These are phyloP conservation scores for Hydrangea macrophylla DNA, from an alignment of 148 eudicot species.

Conservation along the genomic window DNA sequence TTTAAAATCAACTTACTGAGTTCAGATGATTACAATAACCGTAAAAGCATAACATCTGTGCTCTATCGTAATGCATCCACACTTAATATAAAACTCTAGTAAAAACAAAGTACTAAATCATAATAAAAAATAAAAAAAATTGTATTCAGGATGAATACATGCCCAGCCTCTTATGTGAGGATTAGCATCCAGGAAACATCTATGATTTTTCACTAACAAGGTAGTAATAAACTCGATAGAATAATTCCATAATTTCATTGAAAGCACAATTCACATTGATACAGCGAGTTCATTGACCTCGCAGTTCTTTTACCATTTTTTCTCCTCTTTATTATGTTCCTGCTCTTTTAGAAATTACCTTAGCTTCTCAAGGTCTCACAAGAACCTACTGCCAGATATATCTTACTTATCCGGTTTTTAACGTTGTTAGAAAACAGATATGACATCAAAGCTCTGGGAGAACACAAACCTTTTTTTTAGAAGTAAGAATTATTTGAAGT, in stretches of 20 bases:
- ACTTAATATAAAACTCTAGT: neutral
- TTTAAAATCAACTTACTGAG: neutral
- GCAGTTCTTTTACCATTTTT: neutral
- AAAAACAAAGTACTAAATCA: neutral
- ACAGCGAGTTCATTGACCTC: neutral
- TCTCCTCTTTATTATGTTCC: neutral
- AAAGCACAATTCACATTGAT: neutral
- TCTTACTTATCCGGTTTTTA: neutral
- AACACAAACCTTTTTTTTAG: too few relatives aligned
- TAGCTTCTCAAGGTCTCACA: neutral
- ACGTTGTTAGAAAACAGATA: too few relatives aligned
- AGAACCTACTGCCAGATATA: neutral
- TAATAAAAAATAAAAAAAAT: neutral
- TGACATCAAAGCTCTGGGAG: too few relatives aligned
- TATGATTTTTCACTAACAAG: neutral
- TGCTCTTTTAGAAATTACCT: neutral
- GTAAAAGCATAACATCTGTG: neutral
- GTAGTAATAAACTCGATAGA: neutral
- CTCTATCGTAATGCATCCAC: neutral
- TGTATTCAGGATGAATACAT: neutral
- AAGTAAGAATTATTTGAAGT: neutral
- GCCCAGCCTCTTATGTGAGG: neutral
- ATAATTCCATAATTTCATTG: neutral
- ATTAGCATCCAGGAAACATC: neutral
- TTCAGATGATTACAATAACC: neutral